Base-by-base conservation (phyloP, 345 rosid genomes). In the Rhodomyrtus tomentosa region DNA sequence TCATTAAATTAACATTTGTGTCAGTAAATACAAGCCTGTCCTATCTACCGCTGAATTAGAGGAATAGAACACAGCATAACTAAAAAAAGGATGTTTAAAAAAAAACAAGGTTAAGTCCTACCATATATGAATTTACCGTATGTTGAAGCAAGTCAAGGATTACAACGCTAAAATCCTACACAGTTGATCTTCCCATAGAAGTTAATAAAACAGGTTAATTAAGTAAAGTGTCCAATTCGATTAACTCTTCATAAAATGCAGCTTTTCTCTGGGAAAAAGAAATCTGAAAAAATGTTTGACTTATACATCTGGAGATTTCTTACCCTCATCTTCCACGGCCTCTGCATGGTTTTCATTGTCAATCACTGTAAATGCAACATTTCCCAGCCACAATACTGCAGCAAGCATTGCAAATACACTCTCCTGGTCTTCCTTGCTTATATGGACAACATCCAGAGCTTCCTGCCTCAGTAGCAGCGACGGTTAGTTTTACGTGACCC, bases 281-380 rank as follows among this genome's bases (percentile, higher is more conserved):
- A 16, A 72, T 16, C 18, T 32, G 24, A 83, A 29, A 51, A 68
- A 52, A 72, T 16, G 15, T 50, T 11, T 27, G 5, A 68, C 27
- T 81, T 50, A 87, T 55, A 83, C 10, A 32, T 32, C 76, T 32
- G 42, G 42, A 68, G 42, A 68, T 32, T 32, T 68, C 93, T 93
- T 87, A 97, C 99, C 90, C 93, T 95, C 99, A 92, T 95, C 98
- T 83, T 82, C 89, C 74, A 91, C 88, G 82, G 96, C 92, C 90
- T 97, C 98, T 85, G 93, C 96, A 86, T 97, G 99, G 90, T 95
- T 95, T 91, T 97, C 99, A 89, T 93, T 95, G 90, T 97, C 99
- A 85, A 93, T 90, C 81, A 92, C 80, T 16, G 92, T 85, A 89
- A 97, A 95, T 21, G 96, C 92, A 89, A 95, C 88, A 84, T 97